Base-by-base conservation (phyloP, 2,329 filamentous ascomycete genomes). In the Capronia epimyces region DNA sequence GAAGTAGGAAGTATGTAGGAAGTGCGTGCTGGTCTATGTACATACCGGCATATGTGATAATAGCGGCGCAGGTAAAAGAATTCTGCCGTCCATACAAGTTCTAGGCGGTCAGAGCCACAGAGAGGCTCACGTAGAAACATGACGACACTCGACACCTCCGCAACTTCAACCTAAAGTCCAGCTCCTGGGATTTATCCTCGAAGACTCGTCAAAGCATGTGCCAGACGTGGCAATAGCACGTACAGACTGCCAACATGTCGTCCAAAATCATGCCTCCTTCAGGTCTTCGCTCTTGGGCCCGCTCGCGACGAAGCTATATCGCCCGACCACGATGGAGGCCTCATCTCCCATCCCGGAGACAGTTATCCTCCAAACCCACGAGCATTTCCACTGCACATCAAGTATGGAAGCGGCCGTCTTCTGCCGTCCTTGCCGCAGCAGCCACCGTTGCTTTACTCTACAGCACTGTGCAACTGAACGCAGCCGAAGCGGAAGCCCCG, bases 401-500 rank as follows among this genome's bases (percentile, higher is more conserved):
- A 31, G 37, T 43, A 43, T 60, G 59, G 59, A 52, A 47, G 15
- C 39, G 49, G 20, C 66, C 3, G 37, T 71, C 50, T 57, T 62
- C 40, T 58, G 61, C 65, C 16, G 61, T 71, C 15, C 69, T 74
- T 40, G 71, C 65, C n/a, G 62, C 64, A 6, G 70, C 68, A 9
- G 67, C 69, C 12, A 68, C 67, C 10, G 67, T 68, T 42, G 64
- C 65, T 12, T 68, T 73, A 51, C 69, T 74, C 53, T 64, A 64
- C 22, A 52, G 56, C 2, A 41, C 61, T 57, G 32, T 60, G 48
- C 48, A 42, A 12, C 16, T 72, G 43, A 63, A 66, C 21, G 65
- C 71, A 41, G 68, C 67, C 15, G 70, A 77, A 47, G 76, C 76
- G 21, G 76, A 79, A 62, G 71, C 71, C 49, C 71, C 70, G 4